phyloP scores from a whole-genome alignment of 768 basidiomycete genomes.

The Galerina marginata region DNA sequence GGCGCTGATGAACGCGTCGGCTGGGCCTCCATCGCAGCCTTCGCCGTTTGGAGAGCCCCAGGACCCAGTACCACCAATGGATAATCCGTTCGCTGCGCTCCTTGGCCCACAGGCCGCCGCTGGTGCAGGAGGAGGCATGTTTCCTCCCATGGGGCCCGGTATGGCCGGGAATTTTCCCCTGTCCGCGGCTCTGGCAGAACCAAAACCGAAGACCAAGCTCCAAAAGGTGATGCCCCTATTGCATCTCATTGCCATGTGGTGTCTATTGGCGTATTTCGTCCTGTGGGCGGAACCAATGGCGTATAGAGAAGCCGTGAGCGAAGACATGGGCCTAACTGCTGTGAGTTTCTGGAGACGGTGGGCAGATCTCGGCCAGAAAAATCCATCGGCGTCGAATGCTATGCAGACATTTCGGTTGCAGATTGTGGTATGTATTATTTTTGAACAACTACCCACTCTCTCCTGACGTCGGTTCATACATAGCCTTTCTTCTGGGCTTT shows the following conservation, averaged over 20 bases:
- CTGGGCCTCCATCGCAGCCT: slow-evolving; percentile 18
- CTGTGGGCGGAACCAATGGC: slow-evolving; percentile 65
- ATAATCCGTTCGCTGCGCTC: slow-evolving; percentile 55
- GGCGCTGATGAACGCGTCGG: slow-evolving; percentile 55
- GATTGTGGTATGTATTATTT: slow-evolving; percentile 52
- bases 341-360: slow-evolving; percentile 60
- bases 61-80: slow-evolving; percentile 38
- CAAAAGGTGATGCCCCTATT: slow-evolving; percentile 70
- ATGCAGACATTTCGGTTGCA: slow-evolving; percentile 49
- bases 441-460: too few species aligned
- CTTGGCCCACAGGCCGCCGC: slow-evolving; percentile 36
- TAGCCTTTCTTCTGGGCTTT: slow-evolving; percentile 89
- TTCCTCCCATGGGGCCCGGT: slow-evolving; percentile 3
- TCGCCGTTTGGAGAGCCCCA: slow-evolving; percentile 29
- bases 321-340: slow-evolving; percentile 30
- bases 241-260: slow-evolving; percentile 70
- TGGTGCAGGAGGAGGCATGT: slow-evolving; percentile 18
- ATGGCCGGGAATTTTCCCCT: slow-evolving; percentile 27
- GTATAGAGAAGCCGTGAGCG: slow-evolving; percentile 44
- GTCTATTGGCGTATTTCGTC: slow-evolving; percentile 69
- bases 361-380: slow-evolving; percentile 56
- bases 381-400: slow-evolving; percentile 29
- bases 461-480: slow-evolving; percentile 28
- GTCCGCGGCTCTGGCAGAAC: slow-evolving; percentile 28
- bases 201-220: slow-evolving; percentile 46